These are phyloP conservation scores for Ustilago esculenta DNA, from an alignment of 1,284 basidiomycete genomes.

Conservation along the genomic window DNA sequence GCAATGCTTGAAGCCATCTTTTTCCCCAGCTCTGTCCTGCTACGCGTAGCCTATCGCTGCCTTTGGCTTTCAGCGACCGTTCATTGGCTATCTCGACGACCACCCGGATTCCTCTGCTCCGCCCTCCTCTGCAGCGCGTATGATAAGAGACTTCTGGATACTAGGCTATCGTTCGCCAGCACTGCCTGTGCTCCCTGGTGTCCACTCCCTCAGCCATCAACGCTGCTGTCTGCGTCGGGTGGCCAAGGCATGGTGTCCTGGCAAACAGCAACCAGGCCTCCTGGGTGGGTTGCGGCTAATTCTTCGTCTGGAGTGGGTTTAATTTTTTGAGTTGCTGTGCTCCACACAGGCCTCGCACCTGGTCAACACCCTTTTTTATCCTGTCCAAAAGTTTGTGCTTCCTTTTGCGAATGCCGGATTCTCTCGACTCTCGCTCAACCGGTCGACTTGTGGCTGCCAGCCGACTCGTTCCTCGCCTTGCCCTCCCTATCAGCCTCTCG, in stretches of 20 bases:
- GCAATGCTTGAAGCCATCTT: slow-evolving; percentile 7
- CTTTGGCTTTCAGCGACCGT: background rate
- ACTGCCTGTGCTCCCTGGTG: background rate
- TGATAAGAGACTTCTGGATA: slow-evolving; percentile 24
- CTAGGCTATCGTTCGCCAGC: too few relatives aligned
- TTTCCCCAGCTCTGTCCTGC: background rate
- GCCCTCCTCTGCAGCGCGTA: background rate
- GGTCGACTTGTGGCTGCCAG: background rate
- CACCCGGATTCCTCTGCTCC: slow-evolving; percentile 8
- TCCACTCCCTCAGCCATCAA: slow-evolving; percentile 18
- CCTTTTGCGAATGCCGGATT: too few relatives aligned
- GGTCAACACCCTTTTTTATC: too few relatives aligned
- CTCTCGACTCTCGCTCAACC: too few relatives aligned
- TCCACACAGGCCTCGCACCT: too few relatives aligned
- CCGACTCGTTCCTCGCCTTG: background rate
- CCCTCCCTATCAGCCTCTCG: slow-evolving; percentile 3
- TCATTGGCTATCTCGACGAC: slow-evolving; percentile 8
- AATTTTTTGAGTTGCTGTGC: too few relatives aligned
- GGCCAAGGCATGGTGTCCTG: too few relatives aligned
- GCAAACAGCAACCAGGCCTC: too few relatives aligned
- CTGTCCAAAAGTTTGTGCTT: background rate
- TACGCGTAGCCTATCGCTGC: slow-evolving; percentile 3
- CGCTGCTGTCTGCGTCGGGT: too few relatives aligned
- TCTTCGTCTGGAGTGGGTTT: too few relatives aligned
- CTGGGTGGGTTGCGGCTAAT: too few relatives aligned